Evolutionary conservation across 2,329 filamentous ascomycete species (phyloP), one percentile per base, ranked within the genome.

Genomic region (Juglanconis sp.): DNA sequence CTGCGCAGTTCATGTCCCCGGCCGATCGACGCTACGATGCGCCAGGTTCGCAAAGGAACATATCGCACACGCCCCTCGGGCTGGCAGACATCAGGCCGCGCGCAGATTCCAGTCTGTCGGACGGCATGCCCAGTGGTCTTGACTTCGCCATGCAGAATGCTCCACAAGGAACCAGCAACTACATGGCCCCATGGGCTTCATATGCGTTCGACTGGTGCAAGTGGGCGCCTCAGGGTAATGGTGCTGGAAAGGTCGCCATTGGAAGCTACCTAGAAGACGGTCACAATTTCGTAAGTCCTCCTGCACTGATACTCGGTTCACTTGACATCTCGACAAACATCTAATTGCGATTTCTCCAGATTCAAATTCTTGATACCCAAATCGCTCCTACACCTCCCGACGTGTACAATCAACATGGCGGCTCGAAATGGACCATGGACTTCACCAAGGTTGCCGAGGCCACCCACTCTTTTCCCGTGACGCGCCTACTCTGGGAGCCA

Each of bases 141-240:
- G 79, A 84, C 55, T 89, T 89, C 70, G 90, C 92, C 69, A 80
- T 86, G 55, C 84, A 86, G 64, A 84, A 85, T 71, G 72, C 85
- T 64, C 79, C 85, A 74, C 73, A 88, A 71, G 74, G 90, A 71
- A 96, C 94, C 65, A 96, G 92, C 80, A 97, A 94, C 73, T 96
- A 97, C 71, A 78, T 96, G 64, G 92, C 94, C 4, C 93, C 94
- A 0, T 99, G 95, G 92, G 89, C 92, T 13, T 88, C 96, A 58
- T 99, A 98, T 73, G 94, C 95, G 11, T 94, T 96, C 69, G 95
- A 99, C 77, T 99, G 95, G 95, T 99, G 95, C 79, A 99, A 99
- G 76, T 99, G 95, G 94, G 87, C 90, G 15, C 87, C 94, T 2
- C 86, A 92, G 69, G 87, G 76, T 68, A 87, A 87, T 66, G 88